Conservation (phyloP, 192 early-diverging fungal species). For the Coemansia sp. region DNA sequence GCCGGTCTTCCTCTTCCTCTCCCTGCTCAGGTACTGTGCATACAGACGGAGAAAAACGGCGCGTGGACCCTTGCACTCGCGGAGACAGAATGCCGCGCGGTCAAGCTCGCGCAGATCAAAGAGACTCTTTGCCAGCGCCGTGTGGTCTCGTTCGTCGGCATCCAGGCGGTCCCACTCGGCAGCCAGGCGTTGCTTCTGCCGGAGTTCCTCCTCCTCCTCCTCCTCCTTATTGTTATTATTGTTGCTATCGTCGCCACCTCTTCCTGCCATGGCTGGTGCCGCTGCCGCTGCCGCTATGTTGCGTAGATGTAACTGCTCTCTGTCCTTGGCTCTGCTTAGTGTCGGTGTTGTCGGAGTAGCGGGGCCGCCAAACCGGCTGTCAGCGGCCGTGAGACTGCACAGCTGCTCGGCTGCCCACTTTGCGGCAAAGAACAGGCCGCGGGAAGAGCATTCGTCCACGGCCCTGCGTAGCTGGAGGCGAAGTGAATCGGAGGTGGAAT, state of each 20-base stretch:
- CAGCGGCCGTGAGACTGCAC: slow-evolving; percentile 24
- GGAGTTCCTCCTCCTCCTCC: not conserved
- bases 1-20: slow-evolving; percentile 8
- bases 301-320: not conserved
- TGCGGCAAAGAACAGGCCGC: slow-evolving; percentile 69
- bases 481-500: slow-evolving; percentile 14
- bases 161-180: slow-evolving; percentile 19
- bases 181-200: not conserved
- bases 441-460: slow-evolving; percentile 64
- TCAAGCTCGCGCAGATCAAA: slow-evolving; percentile 77
- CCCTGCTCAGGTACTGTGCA: slow-evolving; percentile 68
- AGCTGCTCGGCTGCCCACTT: slow-evolving; percentile 69
- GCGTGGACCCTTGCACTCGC: slow-evolving; percentile 53
- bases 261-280: not conserved
- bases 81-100: slow-evolving; percentile 57
- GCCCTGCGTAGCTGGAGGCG: slow-evolving; percentile 59
- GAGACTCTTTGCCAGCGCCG: slow-evolving; percentile 67
- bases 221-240: no score
- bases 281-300: slow-evolving; percentile 2
- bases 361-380: not conserved
- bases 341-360: not conserved
- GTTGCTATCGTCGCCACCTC: no score
- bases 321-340: not conserved
- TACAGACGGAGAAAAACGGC: slow-evolving; percentile 80
- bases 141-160: slow-evolving; percentile 30